Base-by-base conservation (phyloP, 495 filamentous ascomycete genomes). In the Penicillium coprophilum region DNA sequence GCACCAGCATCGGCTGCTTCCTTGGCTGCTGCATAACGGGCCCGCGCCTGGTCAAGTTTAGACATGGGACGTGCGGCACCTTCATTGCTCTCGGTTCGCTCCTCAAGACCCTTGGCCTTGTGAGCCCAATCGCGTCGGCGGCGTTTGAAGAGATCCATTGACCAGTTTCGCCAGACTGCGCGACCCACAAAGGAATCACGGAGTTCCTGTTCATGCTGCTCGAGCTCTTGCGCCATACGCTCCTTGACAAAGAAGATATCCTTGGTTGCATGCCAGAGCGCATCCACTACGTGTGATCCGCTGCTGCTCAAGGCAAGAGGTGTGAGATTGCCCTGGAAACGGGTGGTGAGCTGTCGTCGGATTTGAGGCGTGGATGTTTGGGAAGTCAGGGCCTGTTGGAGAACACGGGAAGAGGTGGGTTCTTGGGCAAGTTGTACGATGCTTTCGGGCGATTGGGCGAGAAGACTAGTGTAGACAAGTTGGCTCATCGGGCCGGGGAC, bases 121-220 rank as follows among this genome's bases (percentile, higher is more conserved):
- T 74, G 70, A 27, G 85, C 79, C 90, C 90, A 95, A 34, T 92
- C 87, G 20, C 72, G 77, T 38, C 84, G 72, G 46, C 83, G 76
- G 45, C 84, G 74, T 60, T 87, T 89, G 72, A 87, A 97, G 21
- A 92, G 65, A 71, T 97, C 94, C 75, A 96, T 91, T 50, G 80
- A 83, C 95, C 94, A 98, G 57, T 94, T 90, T 51, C 87, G 77
- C 93, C 91, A 97, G 11, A 96, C 90, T 3, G 86, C 87, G 6
- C 92, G 76, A 3, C 94, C 94, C 23, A 87, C 77, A 60, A 82
- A 87, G 0, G 85, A 87, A 55, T 90, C 86, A 21, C 92, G 80
- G 17, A 98, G 75, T 11, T 77, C 67, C 31, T 77, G 60, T 67
- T 96, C 92, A 54, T 78, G 71, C 45, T 79, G 70, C 1, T 76